phyloP scores from a whole-genome alignment of 2,329 filamentous ascomycete genomes.

The Penicillium sp. region DNA sequence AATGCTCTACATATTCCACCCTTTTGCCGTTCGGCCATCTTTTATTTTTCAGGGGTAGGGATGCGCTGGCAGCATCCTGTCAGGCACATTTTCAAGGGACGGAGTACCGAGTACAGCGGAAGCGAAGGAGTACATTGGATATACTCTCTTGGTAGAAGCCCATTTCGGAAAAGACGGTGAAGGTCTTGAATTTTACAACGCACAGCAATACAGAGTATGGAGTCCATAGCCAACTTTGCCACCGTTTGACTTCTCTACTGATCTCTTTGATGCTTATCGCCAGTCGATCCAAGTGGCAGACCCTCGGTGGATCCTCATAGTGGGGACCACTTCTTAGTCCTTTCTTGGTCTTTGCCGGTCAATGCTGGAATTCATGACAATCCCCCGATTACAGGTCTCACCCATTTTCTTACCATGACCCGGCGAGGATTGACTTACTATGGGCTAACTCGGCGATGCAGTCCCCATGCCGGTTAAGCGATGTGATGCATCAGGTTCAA shows the following conservation, averaged over 20 bases:
- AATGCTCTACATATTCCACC: not conserved
- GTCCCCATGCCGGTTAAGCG: not conserved
- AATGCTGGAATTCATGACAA: constrained; percentile 2
- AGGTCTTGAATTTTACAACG: not conserved
- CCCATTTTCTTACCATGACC: not conserved
- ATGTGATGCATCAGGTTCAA: constrained; percentile 9
- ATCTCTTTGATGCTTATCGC: not conserved
- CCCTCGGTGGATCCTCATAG: constrained; percentile 7
- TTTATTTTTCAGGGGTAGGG: not conserved
- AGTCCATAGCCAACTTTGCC: not conserved
- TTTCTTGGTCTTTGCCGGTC: not conserved
- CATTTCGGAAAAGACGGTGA: not conserved
- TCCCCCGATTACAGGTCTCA: too few species aligned
- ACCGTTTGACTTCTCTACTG: not conserved
- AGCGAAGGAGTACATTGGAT: not conserved
- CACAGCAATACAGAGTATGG: not conserved
- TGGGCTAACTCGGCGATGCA: not conserved
- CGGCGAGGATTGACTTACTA: not conserved
- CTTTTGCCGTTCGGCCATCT: not conserved
- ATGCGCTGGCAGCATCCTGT: not conserved
- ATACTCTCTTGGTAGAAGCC: not conserved
- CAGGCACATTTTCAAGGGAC: not conserved
- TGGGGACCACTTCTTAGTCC: not conserved
- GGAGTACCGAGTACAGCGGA: not conserved
- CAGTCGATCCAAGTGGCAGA: constrained; percentile 5